Percentiles rank a stretch among this genome's conserved stretches.
These are phyloP conservation scores for Heterotrichella gracilis DNA, from an alignment of 352 stramenopile genomes.

Conservation along the genomic window DNA sequence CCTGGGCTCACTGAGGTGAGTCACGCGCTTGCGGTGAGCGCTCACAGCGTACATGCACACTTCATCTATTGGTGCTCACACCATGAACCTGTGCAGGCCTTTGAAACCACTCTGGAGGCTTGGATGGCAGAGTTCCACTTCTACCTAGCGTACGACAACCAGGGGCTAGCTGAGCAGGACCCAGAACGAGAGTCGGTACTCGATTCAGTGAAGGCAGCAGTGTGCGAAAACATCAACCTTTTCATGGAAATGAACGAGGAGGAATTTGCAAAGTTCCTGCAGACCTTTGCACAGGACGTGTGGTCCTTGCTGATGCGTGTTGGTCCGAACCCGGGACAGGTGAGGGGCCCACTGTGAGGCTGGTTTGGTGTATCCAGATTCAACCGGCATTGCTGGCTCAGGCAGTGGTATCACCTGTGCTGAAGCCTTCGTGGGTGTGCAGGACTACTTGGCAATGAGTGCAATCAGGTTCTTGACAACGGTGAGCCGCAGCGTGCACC, in stretches of 20 bases:
- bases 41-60: too few relatives aligned
- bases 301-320: not conserved
- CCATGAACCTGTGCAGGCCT: too few relatives aligned
- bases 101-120: too few relatives aligned
- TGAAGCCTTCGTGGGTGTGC: constrained; percentile 17
- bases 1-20: constrained; percentile 81
- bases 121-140: constrained; percentile 80
- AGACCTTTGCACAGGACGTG: constrained; percentile 50
- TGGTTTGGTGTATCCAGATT: not conserved
- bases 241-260: constrained; percentile 96
- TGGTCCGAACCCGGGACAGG: not conserved
- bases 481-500: constrained; percentile 67
- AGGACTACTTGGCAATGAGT: constrained; percentile 67
- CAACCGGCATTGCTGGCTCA: not conserved
- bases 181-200: too few relatives aligned
- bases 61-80: too few relatives aligned
- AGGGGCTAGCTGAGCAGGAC: too few relatives aligned
- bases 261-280: constrained; percentile 71
- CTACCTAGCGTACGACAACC: constrained; percentile 66
- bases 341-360: not conserved
- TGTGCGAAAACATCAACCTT: constrained; percentile 83
- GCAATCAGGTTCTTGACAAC: constrained; percentile 81
- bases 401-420: not conserved
- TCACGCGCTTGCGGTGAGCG: too few relatives aligned
- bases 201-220: constrained; percentile 56